Base-by-base conservation (phyloP, 2,329 filamentous ascomycete genomes). In the Colletotrichum sp. region DNA sequence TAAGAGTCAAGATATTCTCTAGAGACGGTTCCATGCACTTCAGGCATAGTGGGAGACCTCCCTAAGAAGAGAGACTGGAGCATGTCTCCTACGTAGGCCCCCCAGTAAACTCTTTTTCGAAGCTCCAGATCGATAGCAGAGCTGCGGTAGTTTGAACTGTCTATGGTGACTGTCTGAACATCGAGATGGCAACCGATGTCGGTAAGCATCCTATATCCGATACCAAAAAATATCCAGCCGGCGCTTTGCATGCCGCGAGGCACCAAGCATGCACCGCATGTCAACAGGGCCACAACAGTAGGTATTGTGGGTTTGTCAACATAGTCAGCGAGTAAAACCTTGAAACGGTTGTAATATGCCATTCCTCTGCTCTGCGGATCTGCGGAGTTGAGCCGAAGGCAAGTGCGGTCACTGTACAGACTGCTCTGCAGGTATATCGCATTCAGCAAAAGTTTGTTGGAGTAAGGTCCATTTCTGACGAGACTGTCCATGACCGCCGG, bases 341-440 rank as follows among this genome's bases (percentile, higher is more conserved):
- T 80, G 57, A 86, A 85, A 15, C 85, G 81, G 6, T 82, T 78
- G 66, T 85, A 86, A 75, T 86, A 87, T 15, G 80, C 80, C 32
- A 79, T 78, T 6, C 85, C 85, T 1, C 83, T 81, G 34, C 82
- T 84, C 57, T 83, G 80, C 0, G 84, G 81, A 62, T 85, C 83
- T 0, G 79, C 77, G 0, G 84, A 83, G 39, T 84, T 81, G 22
- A 81, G 78, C 5, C 82, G 82, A 8, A 86, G 80, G 18, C 82
- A 83, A 1, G 80, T 75, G 1, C 84, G 81, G 71, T 86, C 83
- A 71, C 85, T 86, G 62, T 85, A 86, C 2, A 85, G 81, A 7
- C 81, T 82, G 4, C 83, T 84, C 12, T 83, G 84, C 62, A 83
- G 85, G 78, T 85, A 87, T 12, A 87, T 86, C 18, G 84, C 83